Conservation (phyloP, 2,329 filamentous ascomycete genomes). For the Hyphodiscus sp. region DNA sequence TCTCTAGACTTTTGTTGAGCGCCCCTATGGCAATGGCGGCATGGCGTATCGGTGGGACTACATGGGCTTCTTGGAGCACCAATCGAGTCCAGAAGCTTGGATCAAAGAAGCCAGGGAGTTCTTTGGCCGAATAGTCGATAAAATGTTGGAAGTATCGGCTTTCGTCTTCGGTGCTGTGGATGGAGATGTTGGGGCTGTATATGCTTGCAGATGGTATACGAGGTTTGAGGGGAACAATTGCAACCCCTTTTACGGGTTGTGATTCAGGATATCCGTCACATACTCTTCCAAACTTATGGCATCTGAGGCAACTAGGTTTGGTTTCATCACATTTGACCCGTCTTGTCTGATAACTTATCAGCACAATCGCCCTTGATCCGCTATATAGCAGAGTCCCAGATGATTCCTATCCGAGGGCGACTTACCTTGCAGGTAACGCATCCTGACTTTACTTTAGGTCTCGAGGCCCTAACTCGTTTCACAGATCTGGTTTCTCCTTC, state of each 20-base stretch:
- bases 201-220: conserved; percentile 24
- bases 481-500: not conserved
- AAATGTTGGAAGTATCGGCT: conserved; percentile 57
- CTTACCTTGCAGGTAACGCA: conserved; percentile 63
- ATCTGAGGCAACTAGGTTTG: conserved; percentile 56
- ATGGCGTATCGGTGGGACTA: conserved; percentile 53
- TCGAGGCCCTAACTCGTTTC: conserved; percentile 24
- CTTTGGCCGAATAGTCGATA: conserved; percentile 50
- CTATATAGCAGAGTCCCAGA: not conserved
- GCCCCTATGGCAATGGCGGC: conserved; percentile 62
- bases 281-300: conserved; percentile 49
- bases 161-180: conserved; percentile 47
- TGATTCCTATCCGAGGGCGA: not conserved
- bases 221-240: conserved; percentile 17
- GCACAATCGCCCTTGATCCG: not conserved
- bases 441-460: conserved; percentile 56
- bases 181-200: conserved; percentile 29
- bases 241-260: not conserved
- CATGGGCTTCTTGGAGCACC: conserved; percentile 56
- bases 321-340: conserved; percentile 62
- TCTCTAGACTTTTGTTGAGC: conserved; percentile 57
- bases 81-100: conserved; percentile 56
- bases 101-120: conserved; percentile 61
- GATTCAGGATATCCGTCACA: conserved; percentile 49
- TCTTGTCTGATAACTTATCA: conserved; percentile 33